Evolutionary conservation across 805 yeast genomes (phyloP).

Genomic region (Vanderwaltozyma tropicalis): DNA sequence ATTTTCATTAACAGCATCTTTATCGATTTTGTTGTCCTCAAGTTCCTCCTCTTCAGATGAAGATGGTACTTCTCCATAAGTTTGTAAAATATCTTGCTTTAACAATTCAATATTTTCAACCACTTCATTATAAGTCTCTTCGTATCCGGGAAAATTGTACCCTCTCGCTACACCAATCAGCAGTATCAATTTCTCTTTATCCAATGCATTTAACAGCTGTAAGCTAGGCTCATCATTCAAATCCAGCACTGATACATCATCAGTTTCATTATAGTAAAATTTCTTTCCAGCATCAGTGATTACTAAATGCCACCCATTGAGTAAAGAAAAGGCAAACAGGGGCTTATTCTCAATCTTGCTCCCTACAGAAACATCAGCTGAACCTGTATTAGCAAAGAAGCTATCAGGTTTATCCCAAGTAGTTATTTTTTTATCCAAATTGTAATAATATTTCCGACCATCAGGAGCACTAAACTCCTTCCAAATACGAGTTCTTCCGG

Average conservation of each 20-base stretch:
- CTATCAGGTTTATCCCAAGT: conserved; percentile 30
- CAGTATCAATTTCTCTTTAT: conserved; percentile 18
- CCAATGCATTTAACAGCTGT: conserved; percentile 20
- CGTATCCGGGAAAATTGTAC: conserved; percentile 4
- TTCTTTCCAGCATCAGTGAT: conserved; percentile 34
- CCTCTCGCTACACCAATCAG: conserved; percentile 21
- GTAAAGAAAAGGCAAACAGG: conserved; percentile 11
- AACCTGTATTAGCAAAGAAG: conserved; percentile 3
- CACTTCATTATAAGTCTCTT: conserved; percentile 12
- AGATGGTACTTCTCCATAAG: neutral
- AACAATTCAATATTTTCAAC: conserved; percentile 8
- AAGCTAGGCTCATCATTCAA: conserved; percentile 27
- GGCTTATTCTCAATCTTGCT: conserved; percentile 6
- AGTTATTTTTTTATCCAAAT: conserved; percentile 29
- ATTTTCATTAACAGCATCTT: neutral
- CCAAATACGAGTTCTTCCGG: no score
- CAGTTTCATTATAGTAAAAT: conserved; percentile 29
- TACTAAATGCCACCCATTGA: conserved; percentile 34
- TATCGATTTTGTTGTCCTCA: neutral
- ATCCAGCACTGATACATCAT: conserved; percentile 22
- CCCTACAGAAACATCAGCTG: neutral
- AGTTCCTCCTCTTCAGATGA: conserved; percentile 3
- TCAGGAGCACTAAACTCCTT: conserved; percentile 31
- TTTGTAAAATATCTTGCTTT: conserved; percentile 8
- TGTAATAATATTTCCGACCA: conserved; percentile 31